Conservation (phyloP, 2,329 filamentous ascomycete species). For the Neocucurbitaria cava region DNA sequence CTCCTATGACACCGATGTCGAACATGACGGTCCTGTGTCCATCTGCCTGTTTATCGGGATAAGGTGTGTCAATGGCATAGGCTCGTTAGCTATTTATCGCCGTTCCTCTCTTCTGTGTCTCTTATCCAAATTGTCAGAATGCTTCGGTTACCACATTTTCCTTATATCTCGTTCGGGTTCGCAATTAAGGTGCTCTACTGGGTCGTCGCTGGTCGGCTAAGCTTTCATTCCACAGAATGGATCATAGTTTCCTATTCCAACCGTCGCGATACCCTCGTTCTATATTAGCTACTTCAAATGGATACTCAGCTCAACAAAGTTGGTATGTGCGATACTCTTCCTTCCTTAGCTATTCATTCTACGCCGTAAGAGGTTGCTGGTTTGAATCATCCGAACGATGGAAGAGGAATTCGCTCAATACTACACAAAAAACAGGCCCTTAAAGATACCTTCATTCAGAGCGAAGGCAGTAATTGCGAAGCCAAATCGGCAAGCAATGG, state of each 20-base stretch:
- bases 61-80: background rate
- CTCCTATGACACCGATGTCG: background rate
- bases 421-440: background rate
- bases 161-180: background rate
- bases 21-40: background rate
- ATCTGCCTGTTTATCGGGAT: background rate
- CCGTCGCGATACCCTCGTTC: background rate
- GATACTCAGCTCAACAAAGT: background rate
- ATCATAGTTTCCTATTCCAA: background rate
- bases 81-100: background rate
- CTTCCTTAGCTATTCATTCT: background rate
- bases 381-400: background rate
- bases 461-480: background rate
- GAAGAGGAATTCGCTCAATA: no score
- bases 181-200: background rate
- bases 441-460: background rate
- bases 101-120: background rate
- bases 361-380: background rate
- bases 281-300: background rate
- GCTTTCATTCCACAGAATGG: background rate
- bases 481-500: background rate
- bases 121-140: background rate
- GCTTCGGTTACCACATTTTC: background rate
- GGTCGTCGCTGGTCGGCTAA: background rate
- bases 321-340: background rate